Evolutionary conservation across 2,329 filamentous ascomycete genomes (phyloP).

Genomic region (Akanthomyces uredinophilus): DNA sequence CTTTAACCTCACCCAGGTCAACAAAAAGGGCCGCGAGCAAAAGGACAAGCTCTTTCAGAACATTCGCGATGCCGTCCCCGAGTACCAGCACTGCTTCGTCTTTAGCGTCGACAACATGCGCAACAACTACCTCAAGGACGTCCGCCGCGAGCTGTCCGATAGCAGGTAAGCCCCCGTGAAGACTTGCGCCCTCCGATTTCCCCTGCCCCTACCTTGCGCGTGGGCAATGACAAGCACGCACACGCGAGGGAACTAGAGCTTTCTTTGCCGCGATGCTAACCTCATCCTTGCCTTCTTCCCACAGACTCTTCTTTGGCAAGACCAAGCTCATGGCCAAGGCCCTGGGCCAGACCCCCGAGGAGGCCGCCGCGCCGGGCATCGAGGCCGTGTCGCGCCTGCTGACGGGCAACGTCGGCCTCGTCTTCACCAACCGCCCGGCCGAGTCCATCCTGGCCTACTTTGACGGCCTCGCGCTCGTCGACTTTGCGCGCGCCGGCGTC

Average conservation of each 20-base stretch:
- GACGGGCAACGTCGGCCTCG: conserved; percentile 76
- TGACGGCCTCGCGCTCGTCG: conserved; percentile 63
- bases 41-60: conserved; percentile 83
- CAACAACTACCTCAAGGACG: conserved; percentile 90
- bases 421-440: conserved; percentile 78
- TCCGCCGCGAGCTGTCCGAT: conserved; percentile 78
- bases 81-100: conserved; percentile 88
- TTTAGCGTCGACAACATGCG: conserved; percentile 96
- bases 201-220: neutral
- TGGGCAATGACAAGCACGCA: neutral
- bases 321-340: conserved; percentile 98
- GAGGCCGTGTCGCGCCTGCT: conserved; percentile 65
- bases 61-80: conserved; percentile 76
- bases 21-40: conserved; percentile 90
- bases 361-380: conserved; percentile 76
- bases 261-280: too few relatives aligned
- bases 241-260: too few relatives aligned
- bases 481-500: conserved; percentile 87
- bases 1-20: conserved; percentile 83
- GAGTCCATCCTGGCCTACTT: conserved; percentile 68
- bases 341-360: conserved; percentile 71
- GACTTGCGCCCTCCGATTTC: neutral
- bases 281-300: too few relatives aligned
- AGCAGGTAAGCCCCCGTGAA: conserved; percentile 64
- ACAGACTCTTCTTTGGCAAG: conserved; percentile 89